Evolutionary conservation across 2,329 filamentous ascomycete species (phyloP), one percentile per base, ranked within the genome.

Genomic region (Cordyceps javanica): DNA sequence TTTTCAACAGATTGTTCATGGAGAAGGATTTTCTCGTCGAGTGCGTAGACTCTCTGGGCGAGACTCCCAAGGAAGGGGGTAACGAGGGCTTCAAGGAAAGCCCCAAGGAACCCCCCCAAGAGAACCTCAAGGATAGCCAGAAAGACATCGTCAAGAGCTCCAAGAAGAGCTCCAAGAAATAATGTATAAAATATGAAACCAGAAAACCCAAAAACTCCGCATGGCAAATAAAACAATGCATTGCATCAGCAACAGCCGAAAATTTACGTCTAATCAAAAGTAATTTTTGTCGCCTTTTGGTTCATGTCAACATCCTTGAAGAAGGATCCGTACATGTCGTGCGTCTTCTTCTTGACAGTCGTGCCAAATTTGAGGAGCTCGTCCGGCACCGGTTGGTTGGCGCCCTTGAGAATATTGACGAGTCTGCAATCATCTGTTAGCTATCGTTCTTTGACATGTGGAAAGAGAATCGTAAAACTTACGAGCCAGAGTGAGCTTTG

Each of bases 271-370:
- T 71, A 82, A 68, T 96, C 91, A 76, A 97, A 97, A 48, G 85
- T 92, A 70, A 97, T 96, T 80, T 96, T 97, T 58, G 88, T 94
- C 28, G 90, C 87, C 72, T 89, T 87, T 75, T 93, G 88, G 70
- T 82, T 90, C 72, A 87, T 87, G 66, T 90, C 89, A 9, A 90
- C 86, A 66, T 97, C 91, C 75, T 94, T 96, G 80, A 89, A 96
- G 71, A 97, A 97, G 32, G 91, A 91, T 58, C 94, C 94, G 69
- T 97, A 99, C 49, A 90, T 89, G 68, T 91, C 89, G 75, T 99
- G 94, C 50, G 86, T 83, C 91, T 97, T 97, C 85, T 96, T 97
- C 85, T 97, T 99, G 54, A 99, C 94, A 1, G 93, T 97, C 23
- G 91, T 96, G 67, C 94, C 94, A 65, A 97, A 99, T 75, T 96